Conservation (phyloP, 2,329 filamentous ascomycete species). For the Seiridium cupressi region DNA sequence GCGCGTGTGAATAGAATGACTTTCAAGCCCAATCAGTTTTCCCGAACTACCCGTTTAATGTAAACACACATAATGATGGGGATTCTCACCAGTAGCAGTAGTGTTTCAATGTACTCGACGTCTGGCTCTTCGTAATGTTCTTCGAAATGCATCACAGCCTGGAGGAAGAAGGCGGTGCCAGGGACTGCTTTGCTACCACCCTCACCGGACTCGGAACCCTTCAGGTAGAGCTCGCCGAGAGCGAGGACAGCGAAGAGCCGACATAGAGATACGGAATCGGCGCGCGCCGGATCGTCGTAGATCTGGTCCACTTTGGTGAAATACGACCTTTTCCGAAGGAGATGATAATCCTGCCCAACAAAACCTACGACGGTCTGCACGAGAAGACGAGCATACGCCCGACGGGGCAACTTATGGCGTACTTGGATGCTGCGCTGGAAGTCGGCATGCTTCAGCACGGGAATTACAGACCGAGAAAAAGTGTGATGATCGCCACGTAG, state of each 20-base stretch:
- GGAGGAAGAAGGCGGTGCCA: constrained; percentile 32
- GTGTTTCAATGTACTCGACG: constrained; percentile 34
- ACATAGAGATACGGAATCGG: constrained; percentile 9
- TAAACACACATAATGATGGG: not conserved
- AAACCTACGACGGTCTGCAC: constrained; percentile 34
- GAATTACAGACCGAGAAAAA: constrained; percentile 11
- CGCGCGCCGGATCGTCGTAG: constrained; percentile 21
- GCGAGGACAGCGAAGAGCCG: constrained; percentile 15
- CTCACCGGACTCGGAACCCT: constrained; percentile 14
- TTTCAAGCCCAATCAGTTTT: not conserved
- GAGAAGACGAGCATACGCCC: constrained; percentile 31
- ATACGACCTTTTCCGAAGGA: constrained; percentile 30
- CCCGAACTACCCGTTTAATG: no score
- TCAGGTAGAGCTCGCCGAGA: constrained; percentile 16
- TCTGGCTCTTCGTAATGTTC: constrained; percentile 34
- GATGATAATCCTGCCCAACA: constrained; percentile 32
- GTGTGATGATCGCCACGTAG: not conserved
- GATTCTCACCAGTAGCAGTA: constrained; percentile 32
- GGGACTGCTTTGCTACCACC: constrained; percentile 24
- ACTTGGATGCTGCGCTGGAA: constrained; percentile 10
- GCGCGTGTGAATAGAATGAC: constrained; percentile 34
- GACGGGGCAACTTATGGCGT: constrained; percentile 27
- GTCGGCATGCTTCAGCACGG: constrained; percentile 13
- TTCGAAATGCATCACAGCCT: constrained; percentile 30
- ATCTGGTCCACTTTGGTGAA: constrained; percentile 28